Evolutionary conservation across 805 yeast species (phyloP).

Genomic region (Barnettozyma pratensis): DNA sequence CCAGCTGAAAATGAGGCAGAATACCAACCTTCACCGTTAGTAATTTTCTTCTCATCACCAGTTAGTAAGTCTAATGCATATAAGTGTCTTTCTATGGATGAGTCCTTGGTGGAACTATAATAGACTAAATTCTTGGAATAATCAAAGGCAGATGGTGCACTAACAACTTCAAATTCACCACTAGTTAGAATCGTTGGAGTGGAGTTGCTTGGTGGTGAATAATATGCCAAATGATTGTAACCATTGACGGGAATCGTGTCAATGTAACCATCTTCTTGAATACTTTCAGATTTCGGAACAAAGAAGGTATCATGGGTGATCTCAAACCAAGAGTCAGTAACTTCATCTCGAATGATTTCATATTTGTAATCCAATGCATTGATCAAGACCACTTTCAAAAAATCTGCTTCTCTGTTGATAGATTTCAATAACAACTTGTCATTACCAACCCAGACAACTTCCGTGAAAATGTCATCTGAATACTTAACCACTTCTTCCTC

Average conservation of each 20-base stretch:
- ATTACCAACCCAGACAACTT: slow-evolving; percentile 65
- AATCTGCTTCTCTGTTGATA: slow-evolving; percentile 63
- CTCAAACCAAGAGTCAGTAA: slow-evolving; percentile 67
- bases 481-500: slow-evolving; percentile 37
- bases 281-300: slow-evolving; percentile 45
- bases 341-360: slow-evolving; percentile 42
- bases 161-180: slow-evolving; percentile 91
- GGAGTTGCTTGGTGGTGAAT: slow-evolving; percentile 58
- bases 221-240: slow-evolving; percentile 76
- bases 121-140: slow-evolving; percentile 42
- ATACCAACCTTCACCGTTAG: slow-evolving; percentile 57
- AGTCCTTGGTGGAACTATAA: slow-evolving; percentile 68
- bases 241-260: slow-evolving; percentile 69
- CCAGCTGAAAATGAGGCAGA: slow-evolving; percentile 76
- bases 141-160: slow-evolving; percentile 63
- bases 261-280: slow-evolving; percentile 65
- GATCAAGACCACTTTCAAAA: slow-evolving; percentile 51
- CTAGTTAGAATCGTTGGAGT: slow-evolving; percentile 54
- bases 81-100: slow-evolving; percentile 80
- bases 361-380: slow-evolving; percentile 37
- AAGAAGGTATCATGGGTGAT: slow-evolving; percentile 57
- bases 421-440: slow-evolving; percentile 46
- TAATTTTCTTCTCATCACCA: slow-evolving; percentile 27
- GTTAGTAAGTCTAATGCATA: slow-evolving; percentile 60
- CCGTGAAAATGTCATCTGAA: slow-evolving; percentile 47